Percentiles rank a stretch among this genome's conserved stretches.
Conservation (phyloP, 306 rosid species). For the Rosa multiflora region DNA sequence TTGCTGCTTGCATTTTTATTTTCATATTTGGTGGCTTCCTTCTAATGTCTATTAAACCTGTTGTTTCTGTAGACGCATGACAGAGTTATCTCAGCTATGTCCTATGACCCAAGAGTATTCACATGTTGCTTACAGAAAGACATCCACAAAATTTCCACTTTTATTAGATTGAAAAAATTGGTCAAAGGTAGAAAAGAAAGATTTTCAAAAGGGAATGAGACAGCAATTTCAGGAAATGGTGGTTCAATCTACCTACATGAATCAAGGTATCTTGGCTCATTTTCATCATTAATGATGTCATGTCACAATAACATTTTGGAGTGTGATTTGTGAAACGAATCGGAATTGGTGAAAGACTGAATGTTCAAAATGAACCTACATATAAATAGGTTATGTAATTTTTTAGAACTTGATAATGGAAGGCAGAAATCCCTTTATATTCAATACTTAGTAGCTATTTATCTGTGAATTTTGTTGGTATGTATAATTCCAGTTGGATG, state of each 20-base stretch:
- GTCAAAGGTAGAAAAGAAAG: slow-evolving; percentile 60
- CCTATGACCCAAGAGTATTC: slow-evolving; percentile 77
- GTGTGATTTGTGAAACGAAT: neutral
- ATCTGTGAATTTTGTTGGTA: neutral
- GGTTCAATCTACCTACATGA: slow-evolving; percentile 59
- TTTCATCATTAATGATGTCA: slow-evolving; percentile 19
- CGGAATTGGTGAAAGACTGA: neutral
- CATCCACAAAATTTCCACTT: slow-evolving; percentile 54
- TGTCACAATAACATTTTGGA: neutral
- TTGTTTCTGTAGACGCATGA: slow-evolving; percentile 38
- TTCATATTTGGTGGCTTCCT: neutral
- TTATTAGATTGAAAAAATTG: slow-evolving; percentile 66
- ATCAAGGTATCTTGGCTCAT: slow-evolving; percentile 43
- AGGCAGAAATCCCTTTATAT: neutral
- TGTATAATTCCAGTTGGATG: neutral
- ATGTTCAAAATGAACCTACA: neutral
- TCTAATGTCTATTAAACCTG: neutral
- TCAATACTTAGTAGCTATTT: neutral
- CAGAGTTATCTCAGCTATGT: slow-evolving; percentile 50
- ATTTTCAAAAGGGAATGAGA: slow-evolving; percentile 75
- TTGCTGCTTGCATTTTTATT: neutral
- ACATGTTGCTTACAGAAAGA: slow-evolving; percentile 66
- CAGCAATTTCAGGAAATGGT: slow-evolving; percentile 79
- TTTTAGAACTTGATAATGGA: neutral
- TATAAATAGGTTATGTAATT: neutral